phyloP scores from a whole-genome alignment of 1,284 basidiomycete genomes.

The Tremellales sp. region DNA sequence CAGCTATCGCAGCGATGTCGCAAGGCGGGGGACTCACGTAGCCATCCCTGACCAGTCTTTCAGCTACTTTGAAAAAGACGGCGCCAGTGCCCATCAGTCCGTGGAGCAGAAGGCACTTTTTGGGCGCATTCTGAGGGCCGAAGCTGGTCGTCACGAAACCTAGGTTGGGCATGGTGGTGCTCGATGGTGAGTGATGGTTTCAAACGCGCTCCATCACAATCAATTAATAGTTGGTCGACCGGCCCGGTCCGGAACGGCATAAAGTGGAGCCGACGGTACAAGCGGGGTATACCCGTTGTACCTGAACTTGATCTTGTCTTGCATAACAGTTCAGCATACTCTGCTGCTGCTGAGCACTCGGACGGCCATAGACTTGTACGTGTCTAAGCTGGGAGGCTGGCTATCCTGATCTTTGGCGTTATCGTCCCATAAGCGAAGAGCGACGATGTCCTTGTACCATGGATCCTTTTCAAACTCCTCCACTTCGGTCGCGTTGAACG shows the following conservation, averaged over 20 bases:
- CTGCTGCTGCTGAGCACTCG: too few species aligned
- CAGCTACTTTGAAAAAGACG: slow-evolving; percentile 11
- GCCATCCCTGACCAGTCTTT: slow-evolving; percentile 5
- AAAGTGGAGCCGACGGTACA: too few species aligned
- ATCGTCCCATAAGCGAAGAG: slow-evolving; percentile 37
- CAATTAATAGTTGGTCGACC: too few species aligned
- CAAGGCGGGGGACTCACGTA: slow-evolving; percentile 11
- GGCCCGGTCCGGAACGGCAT: too few species aligned
- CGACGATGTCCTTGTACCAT: slow-evolving; percentile 25
- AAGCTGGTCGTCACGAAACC: slow-evolving; percentile 8
- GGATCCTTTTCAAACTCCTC: slow-evolving; percentile 29
- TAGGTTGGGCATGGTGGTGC: slow-evolving; percentile 3
- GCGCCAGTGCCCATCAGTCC: slow-evolving; percentile 8
- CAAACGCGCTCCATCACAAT: too few species aligned
- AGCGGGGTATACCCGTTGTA: too few species aligned
- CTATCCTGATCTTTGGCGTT: slow-evolving; percentile 25
- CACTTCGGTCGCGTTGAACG: slow-evolving; percentile 25
- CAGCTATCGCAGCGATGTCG: background rate
- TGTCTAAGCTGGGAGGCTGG: slow-evolving; percentile 22
- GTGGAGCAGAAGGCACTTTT: slow-evolving; percentile 7
- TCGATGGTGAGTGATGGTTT: too few species aligned
- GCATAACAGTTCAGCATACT: too few species aligned
- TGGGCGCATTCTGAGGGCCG: slow-evolving; percentile 4
- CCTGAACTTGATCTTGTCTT: too few species aligned
- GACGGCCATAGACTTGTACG: slow-evolving; percentile 2